Conservation (phyloP, 1,284 basidiomycete species). For the Tilletia setariae region DNA sequence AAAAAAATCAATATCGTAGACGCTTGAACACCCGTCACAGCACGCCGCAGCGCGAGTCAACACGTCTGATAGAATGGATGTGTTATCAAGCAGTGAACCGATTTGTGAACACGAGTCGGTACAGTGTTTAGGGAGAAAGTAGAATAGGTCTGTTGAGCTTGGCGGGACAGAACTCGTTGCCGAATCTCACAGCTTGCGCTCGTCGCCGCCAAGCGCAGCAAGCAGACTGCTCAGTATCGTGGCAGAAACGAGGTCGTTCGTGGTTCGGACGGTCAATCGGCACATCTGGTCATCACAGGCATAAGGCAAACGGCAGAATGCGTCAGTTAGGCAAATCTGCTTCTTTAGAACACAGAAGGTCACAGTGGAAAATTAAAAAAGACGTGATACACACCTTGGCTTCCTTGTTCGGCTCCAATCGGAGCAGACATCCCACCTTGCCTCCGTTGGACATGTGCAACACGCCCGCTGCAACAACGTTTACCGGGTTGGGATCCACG, state of each 20-base stretch:
- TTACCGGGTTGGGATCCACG: conserved; percentile 63
- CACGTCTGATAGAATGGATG: too few relatives aligned
- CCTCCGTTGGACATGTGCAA: conserved; percentile 80
- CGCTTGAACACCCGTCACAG: too few relatives aligned
- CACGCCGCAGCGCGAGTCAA: too few relatives aligned
- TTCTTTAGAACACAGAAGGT: background rate
- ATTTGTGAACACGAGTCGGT: too few relatives aligned
- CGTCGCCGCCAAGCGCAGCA: conserved; percentile 2
- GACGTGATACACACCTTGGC: conserved; percentile 71
- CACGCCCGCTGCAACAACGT: conserved; percentile 87
- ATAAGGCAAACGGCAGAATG: conserved; percentile 9
- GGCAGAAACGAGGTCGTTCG: conserved; percentile 82
- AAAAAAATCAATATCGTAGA: background rate
- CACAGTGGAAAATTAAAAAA: background rate
- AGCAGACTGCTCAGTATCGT: conserved; percentile 63
- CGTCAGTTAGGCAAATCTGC: background rate
- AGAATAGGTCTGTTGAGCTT: too few relatives aligned
- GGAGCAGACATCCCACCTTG: conserved; percentile 89
- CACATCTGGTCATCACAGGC: conserved; percentile 66
- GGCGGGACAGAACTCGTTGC: too few relatives aligned
- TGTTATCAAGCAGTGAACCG: too few relatives aligned
- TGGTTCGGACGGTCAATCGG: conserved; percentile 88
- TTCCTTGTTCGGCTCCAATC: conserved; percentile 89
- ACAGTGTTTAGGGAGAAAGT: too few relatives aligned
- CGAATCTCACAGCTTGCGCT: background rate